These are phyloP conservation scores for Terfezia boudieri DNA, from an alignment of 495 filamentous ascomycete genomes.

Conservation along the genomic window DNA sequence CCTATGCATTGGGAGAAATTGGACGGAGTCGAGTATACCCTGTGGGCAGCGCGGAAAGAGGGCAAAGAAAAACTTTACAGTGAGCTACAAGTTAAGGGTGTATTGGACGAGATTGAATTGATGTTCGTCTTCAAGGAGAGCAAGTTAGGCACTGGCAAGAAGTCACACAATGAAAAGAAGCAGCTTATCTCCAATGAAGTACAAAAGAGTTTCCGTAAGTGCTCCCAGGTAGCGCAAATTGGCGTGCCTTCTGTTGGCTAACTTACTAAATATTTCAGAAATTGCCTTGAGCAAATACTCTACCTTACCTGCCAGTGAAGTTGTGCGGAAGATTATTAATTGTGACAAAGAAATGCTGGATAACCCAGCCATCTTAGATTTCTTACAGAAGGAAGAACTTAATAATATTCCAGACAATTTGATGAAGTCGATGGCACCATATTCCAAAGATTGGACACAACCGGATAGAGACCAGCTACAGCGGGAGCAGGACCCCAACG, in stretches of 20 bases:
- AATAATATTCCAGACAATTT: constrained; percentile 80
- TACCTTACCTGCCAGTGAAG: constrained; percentile 50
- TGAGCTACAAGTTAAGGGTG: constrained; percentile 76
- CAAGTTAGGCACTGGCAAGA: constrained; percentile 39
- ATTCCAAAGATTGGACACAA: constrained; percentile 89
- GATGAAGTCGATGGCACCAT: constrained; percentile 76
- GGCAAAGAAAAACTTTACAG: constrained; percentile 86
- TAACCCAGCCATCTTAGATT: constrained; percentile 91
- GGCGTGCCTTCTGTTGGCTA: background rate
- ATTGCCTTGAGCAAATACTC: constrained; percentile 85
- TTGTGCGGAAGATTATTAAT: constrained; percentile 83
- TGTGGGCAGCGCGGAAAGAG: constrained; percentile 73
- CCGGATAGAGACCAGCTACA: constrained; percentile 56
- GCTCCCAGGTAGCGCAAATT: background rate
- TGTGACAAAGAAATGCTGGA: constrained; percentile 83
- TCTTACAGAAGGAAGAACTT: constrained; percentile 75
- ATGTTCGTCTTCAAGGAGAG: constrained; percentile 95
- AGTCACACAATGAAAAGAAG: constrained; percentile 67
- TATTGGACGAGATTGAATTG: constrained; percentile 91
- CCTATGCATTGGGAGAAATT: constrained; percentile 98
- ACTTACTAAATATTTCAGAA: constrained; percentile 26
- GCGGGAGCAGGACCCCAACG: constrained; percentile 66
- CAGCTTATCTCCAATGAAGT: constrained; percentile 85
- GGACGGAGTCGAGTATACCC: constrained; percentile 75
- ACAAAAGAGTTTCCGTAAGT: constrained; percentile 60